Conservation (phyloP, 371 early-diverging fungal genomes). For the Thermomucor indicae-seudaticae region DNA sequence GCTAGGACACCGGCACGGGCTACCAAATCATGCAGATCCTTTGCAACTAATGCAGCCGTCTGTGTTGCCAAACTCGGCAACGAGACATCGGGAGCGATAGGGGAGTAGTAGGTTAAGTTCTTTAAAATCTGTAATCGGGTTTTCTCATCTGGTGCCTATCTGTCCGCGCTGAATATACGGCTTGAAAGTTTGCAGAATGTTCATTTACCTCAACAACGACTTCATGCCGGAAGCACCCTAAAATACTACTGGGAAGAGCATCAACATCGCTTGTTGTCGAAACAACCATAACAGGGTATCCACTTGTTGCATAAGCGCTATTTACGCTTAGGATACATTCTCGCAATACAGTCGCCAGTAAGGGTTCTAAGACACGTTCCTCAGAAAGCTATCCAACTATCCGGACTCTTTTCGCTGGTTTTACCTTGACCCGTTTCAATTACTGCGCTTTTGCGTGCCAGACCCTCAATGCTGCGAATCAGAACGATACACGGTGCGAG, state of each 20-base stretch:
- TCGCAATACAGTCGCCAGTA: constrained; percentile 64
- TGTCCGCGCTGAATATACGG: no score
- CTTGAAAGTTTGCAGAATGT: no score
- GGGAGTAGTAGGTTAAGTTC: constrained; percentile 45
- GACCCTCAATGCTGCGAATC: constrained; percentile 75
- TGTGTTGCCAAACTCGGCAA: constrained; percentile 74
- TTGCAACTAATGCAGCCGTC: constrained; percentile 87
- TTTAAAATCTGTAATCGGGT: constrained; percentile 60
- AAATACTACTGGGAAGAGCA: constrained; percentile 64
- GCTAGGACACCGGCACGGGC: constrained; percentile 69
- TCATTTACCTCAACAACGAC: constrained; percentile 57
- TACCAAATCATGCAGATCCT: constrained; percentile 78
- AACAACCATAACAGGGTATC: constrained; percentile 72
- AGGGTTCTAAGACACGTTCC: constrained; percentile 42
- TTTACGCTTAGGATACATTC: constrained; percentile 62
- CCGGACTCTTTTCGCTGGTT: not conserved
- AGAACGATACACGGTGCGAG: constrained; percentile 80
- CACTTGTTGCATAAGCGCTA: constrained; percentile 49
- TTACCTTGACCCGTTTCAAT: constrained; percentile 67
- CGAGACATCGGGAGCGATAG: constrained; percentile 75
- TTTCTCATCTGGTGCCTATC: constrained; percentile 65
- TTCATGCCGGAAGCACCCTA: constrained; percentile 75
- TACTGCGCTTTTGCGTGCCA: constrained; percentile 66
- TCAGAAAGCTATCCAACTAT: not conserved
- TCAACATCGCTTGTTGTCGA: constrained; percentile 79